Evolutionary conservation across 2,329 filamentous ascomycete species (phyloP), one percentile per base, ranked within the genome.

Genomic region (Pestalotiopsis sp.): DNA sequence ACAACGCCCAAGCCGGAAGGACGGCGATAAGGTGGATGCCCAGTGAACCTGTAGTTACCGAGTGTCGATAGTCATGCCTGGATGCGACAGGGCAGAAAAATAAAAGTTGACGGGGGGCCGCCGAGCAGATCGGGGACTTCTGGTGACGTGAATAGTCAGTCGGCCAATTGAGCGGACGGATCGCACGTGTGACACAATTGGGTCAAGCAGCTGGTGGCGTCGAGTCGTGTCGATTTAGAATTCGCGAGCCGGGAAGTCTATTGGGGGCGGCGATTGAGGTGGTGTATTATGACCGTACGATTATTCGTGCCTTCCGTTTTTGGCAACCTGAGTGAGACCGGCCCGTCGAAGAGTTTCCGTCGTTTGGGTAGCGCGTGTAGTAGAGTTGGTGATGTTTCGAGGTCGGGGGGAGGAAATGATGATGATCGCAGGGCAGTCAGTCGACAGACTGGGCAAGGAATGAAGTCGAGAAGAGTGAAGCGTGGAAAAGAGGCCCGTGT

Each of bases 1-100:
- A 38, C 49, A 64, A 72, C 70, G 73, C 75, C 75, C 71, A 73
- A 72, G 75, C 73, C 75, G 45, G 52, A 41, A 70, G 72, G 69
- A 62, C 36, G 25, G 49, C 67, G 11, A 49, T 27, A 65, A 68
- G 61, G 45, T 65, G 17, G 60, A 60, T 49, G 41, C 36, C 39
- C 20, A 27, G 25, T 31, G 27, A 64, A 31, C 11, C 38, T 39
- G 17, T 23, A 56, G 41, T 41, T 67, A 67, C 66, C 66, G 57
- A 38, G 14, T 49, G 36, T 13, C 25, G 58, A 63, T n/a, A 67
- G 14, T 67, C 66, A 67, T 67, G 17, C 64, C 64, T 66, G 31
- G 23, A 49, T 39, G 41, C 61, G 61, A 45, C n/a, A 14, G 27
- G n/a, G 49, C 4, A 45, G 38, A 41, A 45, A 27, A 56, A 27